Evolutionary conservation across 1,284 basidiomycete species (phyloP).

Genomic region (Malassezia dermatis): DNA sequence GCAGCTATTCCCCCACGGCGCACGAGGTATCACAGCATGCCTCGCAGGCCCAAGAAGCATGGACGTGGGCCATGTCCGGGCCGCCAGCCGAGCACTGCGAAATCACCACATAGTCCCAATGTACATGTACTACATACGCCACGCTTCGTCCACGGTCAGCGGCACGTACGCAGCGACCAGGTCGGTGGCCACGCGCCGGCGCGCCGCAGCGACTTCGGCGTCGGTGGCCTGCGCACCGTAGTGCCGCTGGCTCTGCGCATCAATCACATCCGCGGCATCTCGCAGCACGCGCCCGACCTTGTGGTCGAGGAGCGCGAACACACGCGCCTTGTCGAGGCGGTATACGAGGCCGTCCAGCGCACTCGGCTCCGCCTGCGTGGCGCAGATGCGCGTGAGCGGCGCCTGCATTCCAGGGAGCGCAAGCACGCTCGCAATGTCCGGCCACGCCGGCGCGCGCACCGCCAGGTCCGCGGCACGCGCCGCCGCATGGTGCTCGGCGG

Average conservation of each 20-base stretch:
- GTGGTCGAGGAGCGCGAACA: background rate
- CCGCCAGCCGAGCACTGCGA: background rate
- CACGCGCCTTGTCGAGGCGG: background rate
- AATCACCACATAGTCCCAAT: background rate
- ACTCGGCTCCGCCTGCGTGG: slow-evolving; percentile 2
- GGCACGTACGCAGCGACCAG: slow-evolving; percentile 1
- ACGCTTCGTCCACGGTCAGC: background rate
- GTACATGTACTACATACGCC: background rate
- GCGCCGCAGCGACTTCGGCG: background rate
- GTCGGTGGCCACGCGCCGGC: background rate
- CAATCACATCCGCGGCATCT: slow-evolving; percentile 7
- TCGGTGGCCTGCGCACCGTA: background rate
- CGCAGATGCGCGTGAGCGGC: slow-evolving; percentile 11
- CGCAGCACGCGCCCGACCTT: background rate
- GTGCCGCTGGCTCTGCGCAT: background rate
- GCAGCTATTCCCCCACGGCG: background rate
- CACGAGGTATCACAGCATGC: background rate
- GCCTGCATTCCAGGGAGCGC: background rate
- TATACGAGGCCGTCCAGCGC: slow-evolving; percentile 8
- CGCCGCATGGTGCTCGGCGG: slow-evolving; percentile 8
- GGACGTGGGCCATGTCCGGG: slow-evolving; percentile 10
- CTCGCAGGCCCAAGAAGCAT: slow-evolving; percentile 5
- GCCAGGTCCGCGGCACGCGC: background rate
- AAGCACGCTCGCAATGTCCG: slow-evolving; percentile 5
- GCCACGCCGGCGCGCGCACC: background rate